Evolutionary conservation across 768 basidiomycete genomes (phyloP), one percentile per base, ranked within the genome.

Genomic region (Lentinula lateritia): DNA sequence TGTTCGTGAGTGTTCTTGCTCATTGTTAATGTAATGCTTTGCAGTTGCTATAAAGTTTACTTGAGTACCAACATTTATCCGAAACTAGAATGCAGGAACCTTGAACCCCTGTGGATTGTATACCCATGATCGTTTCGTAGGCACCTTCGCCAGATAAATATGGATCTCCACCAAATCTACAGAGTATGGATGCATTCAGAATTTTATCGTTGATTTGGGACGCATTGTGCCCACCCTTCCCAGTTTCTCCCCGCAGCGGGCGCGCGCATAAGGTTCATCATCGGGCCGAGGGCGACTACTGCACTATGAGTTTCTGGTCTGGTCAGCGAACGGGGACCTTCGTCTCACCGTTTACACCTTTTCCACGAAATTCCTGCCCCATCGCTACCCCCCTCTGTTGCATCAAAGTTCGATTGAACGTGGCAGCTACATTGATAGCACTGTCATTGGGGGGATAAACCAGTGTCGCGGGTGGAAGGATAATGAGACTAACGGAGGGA

Each of bases 311-410:
- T 16, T 45, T 7, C 42, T 12, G 35, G 28, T 5, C 8, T 23
- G 18, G 5, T 36, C 38, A 23, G 32, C 7, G 38, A 43, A 58
- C 13, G 32, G 20, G 15, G 15, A 48, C 9, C 7, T 9, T 43
- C 12, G 23, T 18, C 16, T 45, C 23, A 58, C 56, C 78, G 69
- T 88, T 69, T 8, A 84, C 78, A 28, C 88, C 88, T 70, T 86
- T 85, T 43, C 80, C 83, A 50, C 75, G 76, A 72, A 83, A 83
- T 67, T 89, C 88, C 23, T 75, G 69, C 1, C 86, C 87, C 69
- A 89, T 78, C 0, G 83, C 83, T 16, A 69, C 70, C 10, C 83
- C 87, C 41, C 86, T 76, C 52, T 78, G 73, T 63, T 80, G 76
- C 74, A 88, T 86, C 32, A 89, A 72, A 6, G 76, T 77, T 41